Evolutionary conservation across 2,329 filamentous ascomycete species (phyloP).

Genomic region (Talaromyces sp.): DNA sequence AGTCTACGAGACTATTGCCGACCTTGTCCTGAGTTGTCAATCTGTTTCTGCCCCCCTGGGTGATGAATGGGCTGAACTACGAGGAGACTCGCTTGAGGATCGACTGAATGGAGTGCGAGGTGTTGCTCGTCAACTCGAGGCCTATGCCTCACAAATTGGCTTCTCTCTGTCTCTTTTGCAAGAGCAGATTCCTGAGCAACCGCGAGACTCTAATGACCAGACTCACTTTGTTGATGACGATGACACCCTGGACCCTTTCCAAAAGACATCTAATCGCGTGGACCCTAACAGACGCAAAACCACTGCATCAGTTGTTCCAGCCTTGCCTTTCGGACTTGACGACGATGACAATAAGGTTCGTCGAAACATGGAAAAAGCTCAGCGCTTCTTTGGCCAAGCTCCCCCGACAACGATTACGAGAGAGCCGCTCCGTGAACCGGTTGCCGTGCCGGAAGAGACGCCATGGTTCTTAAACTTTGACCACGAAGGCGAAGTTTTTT

Average conservation of each 20-base stretch:
- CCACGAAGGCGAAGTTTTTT: constrained; percentile 81
- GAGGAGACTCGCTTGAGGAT: constrained; percentile 82
- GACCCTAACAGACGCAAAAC: constrained; percentile 33
- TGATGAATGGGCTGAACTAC: constrained; percentile 93
- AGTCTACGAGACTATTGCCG: constrained; percentile 87
- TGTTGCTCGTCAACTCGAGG: constrained; percentile 75
- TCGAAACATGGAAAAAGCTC: constrained; percentile 42
- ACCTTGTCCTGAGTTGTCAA: constrained; percentile 82
- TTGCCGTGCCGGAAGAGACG: constrained; percentile 63
- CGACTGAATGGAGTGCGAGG: constrained; percentile 74
- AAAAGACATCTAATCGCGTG: constrained; percentile 22
- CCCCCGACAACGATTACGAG: constrained; percentile 35
- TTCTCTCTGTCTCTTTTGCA: constrained; percentile 83
- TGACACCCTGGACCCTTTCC: constrained; percentile 15
- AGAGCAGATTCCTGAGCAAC: constrained; percentile 63
- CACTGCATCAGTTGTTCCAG: constrained; percentile 39
- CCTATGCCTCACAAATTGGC: constrained; percentile 78
- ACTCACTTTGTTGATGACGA: constrained; percentile 25
- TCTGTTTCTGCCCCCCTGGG: constrained; percentile 84
- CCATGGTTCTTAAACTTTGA: constrained; percentile 83
- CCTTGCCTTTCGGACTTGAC: constrained; percentile 30
- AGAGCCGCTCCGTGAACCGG: constrained; percentile 35
- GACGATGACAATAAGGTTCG: constrained; percentile 34
- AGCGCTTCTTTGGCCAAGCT: constrained; percentile 44
- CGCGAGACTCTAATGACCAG: constrained; percentile 38